These are phyloP conservation scores for Venustampulla echinocandica DNA, from an alignment of 495 filamentous ascomycete genomes.

Conservation along the genomic window DNA sequence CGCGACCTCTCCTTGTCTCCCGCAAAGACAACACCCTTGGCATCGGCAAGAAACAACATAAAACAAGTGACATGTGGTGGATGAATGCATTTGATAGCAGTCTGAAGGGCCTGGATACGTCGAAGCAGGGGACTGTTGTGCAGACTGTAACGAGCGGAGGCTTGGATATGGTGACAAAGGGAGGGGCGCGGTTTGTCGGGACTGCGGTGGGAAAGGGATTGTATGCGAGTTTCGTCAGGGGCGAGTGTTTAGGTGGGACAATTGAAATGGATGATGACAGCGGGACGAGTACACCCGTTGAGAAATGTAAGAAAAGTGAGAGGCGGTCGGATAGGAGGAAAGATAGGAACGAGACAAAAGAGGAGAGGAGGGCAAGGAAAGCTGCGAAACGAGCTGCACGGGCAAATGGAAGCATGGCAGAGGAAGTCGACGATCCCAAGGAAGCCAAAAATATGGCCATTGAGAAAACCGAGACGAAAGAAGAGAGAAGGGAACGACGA, in stretches of 20 bases:
- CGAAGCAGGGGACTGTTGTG: conserved; percentile 36
- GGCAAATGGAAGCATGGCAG: neutral
- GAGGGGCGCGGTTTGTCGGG: conserved; percentile 33
- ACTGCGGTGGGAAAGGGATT: conserved; percentile 50
- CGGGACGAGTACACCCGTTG: conserved; percentile 13
- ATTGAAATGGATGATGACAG: conserved; percentile 28
- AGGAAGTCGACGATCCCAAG: neutral
- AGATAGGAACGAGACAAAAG: conserved; percentile 27
- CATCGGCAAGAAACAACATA: conserved; percentile 57
- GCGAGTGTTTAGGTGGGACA: conserved; percentile 64
- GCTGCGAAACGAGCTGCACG: conserved; percentile 29
- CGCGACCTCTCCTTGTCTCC: conserved; percentile 57
- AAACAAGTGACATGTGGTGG: conserved; percentile 71
- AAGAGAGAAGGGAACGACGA: conserved; percentile 25
- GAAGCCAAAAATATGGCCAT: conserved; percentile 25
- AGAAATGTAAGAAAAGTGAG: neutral
- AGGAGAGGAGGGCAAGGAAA: conserved; percentile 31
- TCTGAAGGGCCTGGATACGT: conserved; percentile 58
- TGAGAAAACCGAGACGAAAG: conserved; percentile 31
- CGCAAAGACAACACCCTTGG: conserved; percentile 62
- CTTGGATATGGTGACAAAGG: conserved; percentile 40
- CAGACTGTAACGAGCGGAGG: conserved; percentile 42
- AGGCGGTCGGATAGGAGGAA: conserved; percentile 27
- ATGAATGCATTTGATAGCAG: conserved; percentile 70
- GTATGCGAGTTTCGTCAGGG: conserved; percentile 74